Evolutionary conservation across 1,284 basidiomycete genomes (phyloP).

Genomic region (Volvariella volvacea): DNA sequence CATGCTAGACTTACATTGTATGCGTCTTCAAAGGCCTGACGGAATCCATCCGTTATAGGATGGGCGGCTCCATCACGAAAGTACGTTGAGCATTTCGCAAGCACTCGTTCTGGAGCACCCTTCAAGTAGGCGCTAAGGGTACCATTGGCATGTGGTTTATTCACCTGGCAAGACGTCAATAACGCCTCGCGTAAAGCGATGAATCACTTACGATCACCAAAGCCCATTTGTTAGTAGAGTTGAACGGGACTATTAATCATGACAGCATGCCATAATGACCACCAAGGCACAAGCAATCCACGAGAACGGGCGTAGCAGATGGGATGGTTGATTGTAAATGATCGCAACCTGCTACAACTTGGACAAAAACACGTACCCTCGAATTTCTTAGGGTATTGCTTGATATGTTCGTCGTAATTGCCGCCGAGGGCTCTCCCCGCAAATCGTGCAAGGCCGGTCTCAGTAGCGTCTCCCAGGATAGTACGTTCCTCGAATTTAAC

Average conservation of each 20-base stretch:
- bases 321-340: background rate
- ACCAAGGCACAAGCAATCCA: too few species aligned
- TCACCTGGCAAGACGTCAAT: slow-evolving; percentile 27
- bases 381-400: slow-evolving; percentile 50
- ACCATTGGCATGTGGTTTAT: slow-evolving; percentile 45
- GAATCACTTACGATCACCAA: slow-evolving; percentile 49
- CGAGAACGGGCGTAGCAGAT: too few species aligned
- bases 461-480: slow-evolving; percentile 65
- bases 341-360: background rate
- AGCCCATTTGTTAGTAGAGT: slow-evolving; percentile 69
- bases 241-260: slow-evolving; percentile 50
- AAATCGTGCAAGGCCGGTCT: slow-evolving; percentile 62
- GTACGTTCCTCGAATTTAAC: slow-evolving; percentile 55
- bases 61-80: slow-evolving; percentile 41
- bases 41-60: slow-evolving; percentile 53
- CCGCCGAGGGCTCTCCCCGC: slow-evolving; percentile 44
- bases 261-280: background rate
- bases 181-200: background rate
- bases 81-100: slow-evolving; percentile 56
- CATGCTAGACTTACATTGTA: slow-evolving; percentile 40
- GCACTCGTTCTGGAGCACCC: slow-evolving; percentile 61
- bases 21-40: slow-evolving; percentile 45
- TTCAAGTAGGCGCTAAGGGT: slow-evolving; percentile 51
- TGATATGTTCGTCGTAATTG: slow-evolving; percentile 48
- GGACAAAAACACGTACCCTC: slow-evolving; percentile 33